Evolutionary conservation across 345 rosid species (phyloP).

Genomic region (Reutealis trisperma): DNA sequence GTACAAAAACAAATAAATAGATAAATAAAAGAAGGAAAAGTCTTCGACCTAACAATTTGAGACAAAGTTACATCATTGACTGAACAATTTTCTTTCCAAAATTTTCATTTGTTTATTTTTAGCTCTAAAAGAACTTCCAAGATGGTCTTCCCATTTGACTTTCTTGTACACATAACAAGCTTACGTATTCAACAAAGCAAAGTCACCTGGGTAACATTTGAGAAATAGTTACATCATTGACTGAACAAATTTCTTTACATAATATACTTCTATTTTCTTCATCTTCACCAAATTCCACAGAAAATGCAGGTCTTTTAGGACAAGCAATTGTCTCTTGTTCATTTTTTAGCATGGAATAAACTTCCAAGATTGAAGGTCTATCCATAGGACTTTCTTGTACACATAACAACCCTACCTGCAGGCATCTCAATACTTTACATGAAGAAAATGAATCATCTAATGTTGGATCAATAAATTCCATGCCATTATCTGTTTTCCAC

Average conservation of each 20-base stretch:
- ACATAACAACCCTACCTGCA: slow-evolving; percentile 25
- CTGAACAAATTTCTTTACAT: neutral
- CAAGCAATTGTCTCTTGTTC: neutral
- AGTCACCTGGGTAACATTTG: slow-evolving; percentile 16
- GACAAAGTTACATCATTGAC: no score
- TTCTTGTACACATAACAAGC: no score
- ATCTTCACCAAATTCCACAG: slow-evolving; percentile 6
- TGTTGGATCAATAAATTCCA: slow-evolving; percentile 21
- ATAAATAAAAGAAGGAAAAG: no score
- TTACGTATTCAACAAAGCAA: neutral
- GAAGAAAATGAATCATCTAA: slow-evolving; percentile 15
- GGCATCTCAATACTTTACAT: slow-evolving; percentile 22
- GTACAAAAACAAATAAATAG: no score
- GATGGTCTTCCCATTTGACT: no score
- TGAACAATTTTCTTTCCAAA: no score
- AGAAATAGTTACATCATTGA: slow-evolving; percentile 5
- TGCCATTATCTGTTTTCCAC: slow-evolving; percentile 20
- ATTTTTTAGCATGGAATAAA: slow-evolving; percentile 20
- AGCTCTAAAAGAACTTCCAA: no score
- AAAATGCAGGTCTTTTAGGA: slow-evolving; percentile 32
- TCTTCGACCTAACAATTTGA: no score
- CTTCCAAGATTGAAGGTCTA: slow-evolving; percentile 31
- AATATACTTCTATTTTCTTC: neutral
- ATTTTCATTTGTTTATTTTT: no score
- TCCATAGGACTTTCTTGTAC: slow-evolving; percentile 28